Evolutionary conservation across 73 alveolate genomes (phyloP), one percentile per base, ranked within the genome.

Genomic region (Breviolum minutum): DNA sequence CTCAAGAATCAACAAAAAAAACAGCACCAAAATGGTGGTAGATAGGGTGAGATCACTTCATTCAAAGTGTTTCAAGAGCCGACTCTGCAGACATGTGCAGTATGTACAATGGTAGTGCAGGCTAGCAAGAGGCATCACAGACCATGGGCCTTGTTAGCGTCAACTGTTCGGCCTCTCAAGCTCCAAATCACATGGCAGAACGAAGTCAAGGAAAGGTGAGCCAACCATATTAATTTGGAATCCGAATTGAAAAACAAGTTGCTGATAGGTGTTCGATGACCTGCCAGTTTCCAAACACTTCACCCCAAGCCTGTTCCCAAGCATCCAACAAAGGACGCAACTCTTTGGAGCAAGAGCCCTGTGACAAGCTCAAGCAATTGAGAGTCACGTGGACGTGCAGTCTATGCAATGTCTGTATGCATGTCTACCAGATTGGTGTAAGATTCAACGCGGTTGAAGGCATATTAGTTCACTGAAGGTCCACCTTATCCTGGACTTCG

Each of bases 261-360:
- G 54, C 54, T 40, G 54, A 40, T 40, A 40, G 54, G 5, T 3
- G 5, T 40, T 40, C 54, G 54, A 3, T 40, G 54, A 40, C 54
- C 54, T 40, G 54, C 3, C 54, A 40, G 54, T 40, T 40, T 40
- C 54, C 54, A 40, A 40, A 40, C 54, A 40, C 5, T 17, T 40
- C 32, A 69, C 87, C 63, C 30, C 66, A 22, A 6, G 62, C 98
- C 98, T 92, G 80, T 90, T 92, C 98, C 98, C 98, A 92, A 12
- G 68, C 86, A 7, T 92, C 98, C 90, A 92, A 80, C 69, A 92
- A 32, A 12, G 98, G 98, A 0, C 98, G 90, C 81, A 92, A n/a
- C 82, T 92, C 98, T 92, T 92, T 92, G 89, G 98, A 92, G 80
- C 98, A 92, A 32, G 98, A 92, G 80, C 98, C 98, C 98, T 92